phyloP scores from a whole-genome alignment of 768 basidiomycete genomes.

The Lentinus brumalis region DNA sequence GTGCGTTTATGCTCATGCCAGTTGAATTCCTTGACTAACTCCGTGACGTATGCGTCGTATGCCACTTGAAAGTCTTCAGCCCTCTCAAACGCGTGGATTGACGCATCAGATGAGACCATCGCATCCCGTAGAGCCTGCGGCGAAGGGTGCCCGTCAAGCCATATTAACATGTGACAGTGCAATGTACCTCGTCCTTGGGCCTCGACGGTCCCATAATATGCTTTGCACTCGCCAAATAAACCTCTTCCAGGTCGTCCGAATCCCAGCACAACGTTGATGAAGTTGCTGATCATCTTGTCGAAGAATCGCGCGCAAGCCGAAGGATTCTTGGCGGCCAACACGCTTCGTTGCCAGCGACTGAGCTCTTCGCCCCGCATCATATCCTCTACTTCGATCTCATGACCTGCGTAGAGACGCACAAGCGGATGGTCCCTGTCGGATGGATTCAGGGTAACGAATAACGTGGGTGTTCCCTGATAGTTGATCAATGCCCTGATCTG shows the following conservation, averaged over 20 bases:
- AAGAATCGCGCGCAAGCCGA: background rate
- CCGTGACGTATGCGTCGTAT: too few species aligned
- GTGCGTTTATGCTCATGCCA: conserved; percentile 13
- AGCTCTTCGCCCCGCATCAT: background rate
- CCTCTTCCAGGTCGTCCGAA: background rate
- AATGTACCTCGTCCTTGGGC: conserved; percentile 32
- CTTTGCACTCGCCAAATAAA: conserved; percentile 17
- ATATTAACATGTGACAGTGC: conserved; percentile 36
- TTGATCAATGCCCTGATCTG: background rate
- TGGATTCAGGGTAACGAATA: conserved; percentile 1
- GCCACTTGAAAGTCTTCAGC: too few species aligned
- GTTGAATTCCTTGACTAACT: background rate
- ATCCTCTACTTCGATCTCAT: background rate
- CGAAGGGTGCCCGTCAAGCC: conserved; percentile 28
- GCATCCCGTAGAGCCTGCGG: conserved; percentile 22
- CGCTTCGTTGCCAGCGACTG: background rate
- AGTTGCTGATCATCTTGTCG: background rate
- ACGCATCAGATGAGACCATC: too few species aligned
- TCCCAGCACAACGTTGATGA: background rate
- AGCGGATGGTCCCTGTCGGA: conserved; percentile 3
- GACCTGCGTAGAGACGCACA: background rate
- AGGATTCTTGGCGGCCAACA: background rate
- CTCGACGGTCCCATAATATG: conserved; percentile 31
- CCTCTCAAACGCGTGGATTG: too few species aligned
- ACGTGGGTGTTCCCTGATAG: background rate